Evolutionary conservation across 305 asterid genomes (phyloP).

Genomic region (Fraxinus nigra): DNA sequence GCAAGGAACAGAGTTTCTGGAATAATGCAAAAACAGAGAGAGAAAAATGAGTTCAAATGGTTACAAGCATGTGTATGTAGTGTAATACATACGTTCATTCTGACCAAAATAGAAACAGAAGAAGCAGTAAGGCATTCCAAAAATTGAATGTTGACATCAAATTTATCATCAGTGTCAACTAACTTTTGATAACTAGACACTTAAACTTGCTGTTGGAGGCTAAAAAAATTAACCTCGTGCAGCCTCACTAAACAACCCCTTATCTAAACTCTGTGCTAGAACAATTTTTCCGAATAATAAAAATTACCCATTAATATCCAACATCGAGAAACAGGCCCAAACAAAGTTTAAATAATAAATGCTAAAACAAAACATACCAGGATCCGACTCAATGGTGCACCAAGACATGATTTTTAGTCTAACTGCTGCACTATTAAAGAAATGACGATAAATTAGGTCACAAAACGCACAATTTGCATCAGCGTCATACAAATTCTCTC

Average conservation of each 20-base stretch:
- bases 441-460: slow-evolving; percentile 23
- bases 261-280: neutral
- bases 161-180: neutral
- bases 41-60: neutral
- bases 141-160: neutral
- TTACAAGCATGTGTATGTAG: neutral
- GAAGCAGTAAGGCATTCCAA: neutral
- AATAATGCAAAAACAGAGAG: neutral
- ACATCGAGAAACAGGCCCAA: neutral
- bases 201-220: neutral
- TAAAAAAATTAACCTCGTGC: neutral
- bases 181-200: neutral
- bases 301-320: neutral
- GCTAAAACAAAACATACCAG: slow-evolving; percentile 51
- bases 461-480: slow-evolving; percentile 1
- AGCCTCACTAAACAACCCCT: neutral
- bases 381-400: slow-evolving; percentile 99
- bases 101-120: neutral
- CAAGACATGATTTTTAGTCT: slow-evolving; percentile 67
- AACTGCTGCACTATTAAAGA: slow-evolving; percentile 23
- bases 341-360: slow-evolving; percentile 1
- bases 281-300: neutral
- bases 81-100: neutral
- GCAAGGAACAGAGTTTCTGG: neutral
- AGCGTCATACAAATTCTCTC: slow-evolving; percentile 5